These are phyloP conservation scores for Jatropha curcas DNA, from an alignment of 345 rosid species.

Conservation along the genomic window DNA sequence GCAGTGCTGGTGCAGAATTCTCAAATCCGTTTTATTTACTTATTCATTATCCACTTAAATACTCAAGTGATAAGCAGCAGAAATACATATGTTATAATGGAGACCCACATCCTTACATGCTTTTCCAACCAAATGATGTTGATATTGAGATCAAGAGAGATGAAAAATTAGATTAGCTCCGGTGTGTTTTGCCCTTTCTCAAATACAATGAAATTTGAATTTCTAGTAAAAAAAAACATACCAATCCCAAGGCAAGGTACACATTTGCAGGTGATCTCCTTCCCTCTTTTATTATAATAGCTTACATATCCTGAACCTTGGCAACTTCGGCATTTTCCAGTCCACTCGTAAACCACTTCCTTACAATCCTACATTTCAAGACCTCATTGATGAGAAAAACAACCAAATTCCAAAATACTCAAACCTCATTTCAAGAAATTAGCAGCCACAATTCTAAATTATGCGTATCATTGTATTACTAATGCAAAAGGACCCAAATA, in stretches of 20 bases:
- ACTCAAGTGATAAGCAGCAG: no score
- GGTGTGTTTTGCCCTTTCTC: background rate
- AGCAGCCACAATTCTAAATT: no score
- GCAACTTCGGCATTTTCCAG: constrained; percentile 89
- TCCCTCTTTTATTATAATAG: constrained; percentile 82
- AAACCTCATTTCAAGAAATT: background rate
- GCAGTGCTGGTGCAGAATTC: background rate
- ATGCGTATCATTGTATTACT: background rate
- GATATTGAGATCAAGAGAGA: background rate
- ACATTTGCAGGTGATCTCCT: constrained; percentile 83
- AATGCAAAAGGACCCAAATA: background rate
- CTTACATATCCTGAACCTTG: constrained; percentile 87
- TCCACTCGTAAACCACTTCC: constrained; percentile 96
- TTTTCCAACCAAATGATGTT: background rate
- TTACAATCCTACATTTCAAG: constrained; percentile 64
- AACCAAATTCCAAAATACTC: no score
- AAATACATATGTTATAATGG: background rate
- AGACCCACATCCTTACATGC: no score
- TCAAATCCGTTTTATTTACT: background rate
- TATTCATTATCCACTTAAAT: background rate
- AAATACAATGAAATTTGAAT: background rate
- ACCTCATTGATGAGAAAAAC: background rate
- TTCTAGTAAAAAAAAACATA: constrained; percentile 30
- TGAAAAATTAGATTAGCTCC: background rate
- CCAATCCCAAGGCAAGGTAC: constrained; percentile 89